A percentile compares a stretch with the other conserved stretches of the same genome.
These are phyloP conservation scores for Alnus glutinosa DNA, from an alignment of 306 rosid genomes.

Conservation along the genomic window DNA sequence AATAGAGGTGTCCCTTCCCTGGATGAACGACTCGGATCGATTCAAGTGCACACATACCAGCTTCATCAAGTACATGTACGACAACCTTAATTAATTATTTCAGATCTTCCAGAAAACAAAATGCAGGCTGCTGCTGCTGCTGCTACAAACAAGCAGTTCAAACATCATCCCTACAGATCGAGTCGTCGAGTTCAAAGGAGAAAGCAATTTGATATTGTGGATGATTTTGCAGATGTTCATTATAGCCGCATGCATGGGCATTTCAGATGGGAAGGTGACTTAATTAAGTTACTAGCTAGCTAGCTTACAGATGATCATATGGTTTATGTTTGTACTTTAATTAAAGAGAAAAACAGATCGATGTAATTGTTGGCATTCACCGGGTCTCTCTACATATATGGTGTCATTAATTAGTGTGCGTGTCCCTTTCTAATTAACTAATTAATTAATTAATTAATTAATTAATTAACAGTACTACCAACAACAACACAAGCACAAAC, in stretches of 20 bases:
- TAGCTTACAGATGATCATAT: not conserved
- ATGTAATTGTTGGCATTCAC: not conserved
- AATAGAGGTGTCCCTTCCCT: conserved; percentile 66
- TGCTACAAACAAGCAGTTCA: conserved; percentile 18
- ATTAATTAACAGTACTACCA: not conserved
- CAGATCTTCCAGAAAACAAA: conserved; percentile 25
- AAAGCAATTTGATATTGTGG: conserved; percentile 53
- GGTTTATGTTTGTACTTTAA: not conserved
- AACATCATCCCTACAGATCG: conserved; percentile 19
- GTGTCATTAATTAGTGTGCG: too few species aligned
- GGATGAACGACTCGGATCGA: conserved; percentile 50
- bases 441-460: too few species aligned
- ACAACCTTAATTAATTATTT: conserved; percentile 14
- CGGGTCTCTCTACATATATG: not conserved
- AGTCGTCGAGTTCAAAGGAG: conserved; percentile 42
- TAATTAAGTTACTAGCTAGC: not conserved
- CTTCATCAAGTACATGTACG: not conserved
- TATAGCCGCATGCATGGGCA: conserved; percentile 34
- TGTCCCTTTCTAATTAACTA: not conserved
- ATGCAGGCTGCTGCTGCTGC: conserved; percentile 25
- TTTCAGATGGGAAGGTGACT: conserved; percentile 49
- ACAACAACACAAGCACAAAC: not conserved
- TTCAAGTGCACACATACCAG: conserved; percentile 28
- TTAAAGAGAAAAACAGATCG: not conserved
- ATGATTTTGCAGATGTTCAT: conserved; percentile 58